Evolutionary conservation across 768 basidiomycete genomes (phyloP), one percentile per base, ranked within the genome.

Genomic region (Epithele typhae): DNA sequence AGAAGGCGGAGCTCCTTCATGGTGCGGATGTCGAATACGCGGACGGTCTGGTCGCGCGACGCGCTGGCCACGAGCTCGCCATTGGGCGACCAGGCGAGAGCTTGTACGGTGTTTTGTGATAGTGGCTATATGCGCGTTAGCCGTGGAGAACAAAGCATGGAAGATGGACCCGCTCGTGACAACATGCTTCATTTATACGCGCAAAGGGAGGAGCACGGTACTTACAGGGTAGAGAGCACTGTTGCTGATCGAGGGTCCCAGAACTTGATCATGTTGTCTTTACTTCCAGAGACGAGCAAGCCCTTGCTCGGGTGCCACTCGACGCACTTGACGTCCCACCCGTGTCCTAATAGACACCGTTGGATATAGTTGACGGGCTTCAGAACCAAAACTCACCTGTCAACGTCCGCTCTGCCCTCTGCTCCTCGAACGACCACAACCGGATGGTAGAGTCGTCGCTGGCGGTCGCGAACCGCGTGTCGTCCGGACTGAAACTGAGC

Each of bases 271-370:
- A 92, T 80, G 65, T 97, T 96, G 67, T 99, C 96, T 67, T 98
- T 98, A 57, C 90, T 92, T 21, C 96, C 96, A 3, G 91, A 93
- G 5, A 89, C 92, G 18, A 99, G 77, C 8, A 99, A 73, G 9
- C 95, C 95, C 67, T 98, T 97, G 0, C 87, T 91, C 4, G 93
- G 92, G 68, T 99, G 96, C 96, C 96, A 99, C 70, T 97, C 87
- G 1, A 97, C 92, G 50, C 92, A 96, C 62, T 94, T 89, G 18
- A 99, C 96, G 59, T 99, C 96, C 93, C 94, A 97, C 4, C 94
- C 93, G 58, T 98, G 95, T n/a, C 93, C 93, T 92, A 42, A n/a
- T 2, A 4, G 4, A 0, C n/a, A 17, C 19, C 12, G 19, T 48
- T 10, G 51, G 35, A 21, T 2, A 18, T n/a, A 3, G n/a, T 17